phyloP scores from a whole-genome alignment of 2,329 filamentous ascomycete genomes.

The Ambrosiella cleistominuta region DNA sequence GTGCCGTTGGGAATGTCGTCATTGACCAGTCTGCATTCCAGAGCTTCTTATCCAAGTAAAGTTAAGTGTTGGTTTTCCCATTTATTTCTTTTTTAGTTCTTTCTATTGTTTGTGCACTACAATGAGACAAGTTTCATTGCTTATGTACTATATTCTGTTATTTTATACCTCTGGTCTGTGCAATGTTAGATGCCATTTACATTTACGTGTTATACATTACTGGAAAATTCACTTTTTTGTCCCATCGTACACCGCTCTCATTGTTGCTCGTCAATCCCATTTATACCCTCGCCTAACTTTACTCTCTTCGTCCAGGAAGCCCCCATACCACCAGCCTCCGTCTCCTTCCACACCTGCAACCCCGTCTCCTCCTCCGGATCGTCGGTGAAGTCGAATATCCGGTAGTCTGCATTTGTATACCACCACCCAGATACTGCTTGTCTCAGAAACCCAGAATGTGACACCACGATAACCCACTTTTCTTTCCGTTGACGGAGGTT shows the following conservation, averaged over 20 bases:
- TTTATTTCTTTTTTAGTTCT: not conserved
- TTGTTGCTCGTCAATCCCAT: not conserved
- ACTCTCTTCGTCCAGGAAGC: slow-evolving; percentile 22
- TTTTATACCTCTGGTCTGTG: not conserved
- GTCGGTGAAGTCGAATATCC: slow-evolving; percentile 38
- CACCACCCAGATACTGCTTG: slow-evolving; percentile 35
- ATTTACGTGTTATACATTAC: not conserved
- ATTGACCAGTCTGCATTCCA: slow-evolving; percentile 95
- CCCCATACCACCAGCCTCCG: slow-evolving; percentile 21
- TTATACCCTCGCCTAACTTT: slow-evolving; percentile 6
- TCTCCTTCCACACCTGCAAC: slow-evolving; percentile 30
- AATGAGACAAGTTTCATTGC: not conserved
- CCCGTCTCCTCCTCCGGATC: slow-evolving; percentile 15
- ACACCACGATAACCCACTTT: slow-evolving; percentile 45
- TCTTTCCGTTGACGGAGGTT: slow-evolving; percentile 36
- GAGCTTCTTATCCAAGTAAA: slow-evolving; percentile 67
- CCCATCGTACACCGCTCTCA: not conserved
- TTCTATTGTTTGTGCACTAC: not conserved
- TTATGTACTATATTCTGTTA: slow-evolving; percentile 4
- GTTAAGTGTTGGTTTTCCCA: not conserved
- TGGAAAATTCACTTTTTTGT: not conserved
- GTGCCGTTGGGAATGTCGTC: slow-evolving; percentile 74
- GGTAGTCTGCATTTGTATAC: slow-evolving; percentile 47
- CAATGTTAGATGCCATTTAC: not conserved
- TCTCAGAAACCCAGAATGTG: slow-evolving; percentile 47